Evolutionary conservation across 2,329 filamentous ascomycete genomes (phyloP).

Genomic region (Berkeleyomyces basicola): DNA sequence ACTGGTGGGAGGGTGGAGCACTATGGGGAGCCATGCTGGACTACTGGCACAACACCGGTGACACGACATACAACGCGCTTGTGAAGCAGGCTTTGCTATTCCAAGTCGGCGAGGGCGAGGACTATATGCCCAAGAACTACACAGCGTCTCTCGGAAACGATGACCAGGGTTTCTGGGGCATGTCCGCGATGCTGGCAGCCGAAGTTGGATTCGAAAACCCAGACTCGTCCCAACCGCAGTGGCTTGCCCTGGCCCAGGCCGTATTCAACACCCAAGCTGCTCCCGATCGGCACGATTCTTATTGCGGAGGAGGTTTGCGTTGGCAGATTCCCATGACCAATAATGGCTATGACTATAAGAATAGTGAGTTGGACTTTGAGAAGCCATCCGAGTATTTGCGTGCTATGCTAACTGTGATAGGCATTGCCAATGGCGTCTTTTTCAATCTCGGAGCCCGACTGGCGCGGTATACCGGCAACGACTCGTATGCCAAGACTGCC

Average conservation of each 20-base stretch:
- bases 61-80: slow-evolving; percentile 43
- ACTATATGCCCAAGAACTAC: slow-evolving; percentile 45
- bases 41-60: slow-evolving; percentile 53
- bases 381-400: not conserved
- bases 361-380: slow-evolving; percentile 25
- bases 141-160: slow-evolving; percentile 48
- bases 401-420: slow-evolving; percentile 18
- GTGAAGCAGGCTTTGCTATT: slow-evolving; percentile 39
- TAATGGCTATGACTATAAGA: slow-evolving; percentile 61
- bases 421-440: slow-evolving; percentile 45
- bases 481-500: slow-evolving; percentile 45
- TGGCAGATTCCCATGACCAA: slow-evolving; percentile 69
- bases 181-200: slow-evolving; percentile 49
- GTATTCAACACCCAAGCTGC: slow-evolving; percentile 48
- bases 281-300: slow-evolving; percentile 44
- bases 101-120: slow-evolving; percentile 38
- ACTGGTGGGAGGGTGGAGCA: slow-evolving; percentile 60
- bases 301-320: slow-evolving; percentile 52
- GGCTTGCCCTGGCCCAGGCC: slow-evolving; percentile 50
- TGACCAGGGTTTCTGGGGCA: slow-evolving; percentile 55
- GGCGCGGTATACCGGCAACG: slow-evolving; percentile 51
- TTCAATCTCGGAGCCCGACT: slow-evolving; percentile 53
- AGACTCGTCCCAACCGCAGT: slow-evolving; percentile 35
- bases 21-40: slow-evolving; percentile 54
- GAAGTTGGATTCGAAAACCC: slow-evolving; percentile 48